A percentile compares a stretch with the other conserved stretches of the same genome.
Evolutionary conservation across 176 grass and related monocot species (phyloP).

Genomic region (Hordeum marinum): DNA sequence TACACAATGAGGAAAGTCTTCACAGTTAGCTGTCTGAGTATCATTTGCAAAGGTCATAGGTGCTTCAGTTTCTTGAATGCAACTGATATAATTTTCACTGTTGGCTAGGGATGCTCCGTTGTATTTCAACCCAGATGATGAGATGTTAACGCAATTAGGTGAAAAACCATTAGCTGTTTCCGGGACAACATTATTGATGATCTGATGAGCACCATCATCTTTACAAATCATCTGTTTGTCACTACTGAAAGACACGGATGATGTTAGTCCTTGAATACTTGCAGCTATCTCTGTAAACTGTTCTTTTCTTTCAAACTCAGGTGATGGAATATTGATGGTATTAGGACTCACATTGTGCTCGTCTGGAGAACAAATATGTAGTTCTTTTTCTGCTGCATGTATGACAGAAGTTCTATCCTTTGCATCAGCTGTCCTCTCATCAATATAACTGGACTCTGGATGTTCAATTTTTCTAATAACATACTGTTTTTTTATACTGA

Average conservation of each 20-base stretch:
- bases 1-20: background rate
- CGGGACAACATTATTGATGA: background rate
- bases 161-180: conserved; percentile 9
- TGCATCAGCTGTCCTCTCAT: background rate
- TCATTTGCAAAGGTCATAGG: background rate
- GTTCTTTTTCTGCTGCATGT: background rate
- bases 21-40: background rate
- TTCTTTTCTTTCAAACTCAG: conserved; percentile 8
- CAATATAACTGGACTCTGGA: background rate
- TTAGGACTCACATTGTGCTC: background rate
- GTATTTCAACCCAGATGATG: background rate
- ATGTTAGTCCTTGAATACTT: conserved; percentile 11
- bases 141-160: background rate
- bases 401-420: background rate
- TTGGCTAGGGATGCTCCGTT: background rate
- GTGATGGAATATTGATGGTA: background rate
- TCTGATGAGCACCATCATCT: background rate
- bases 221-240: background rate
- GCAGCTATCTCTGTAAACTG: background rate
- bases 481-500: background rate
- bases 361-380: background rate
- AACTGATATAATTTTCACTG: conserved; percentile 2
- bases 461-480: conserved; percentile 9
- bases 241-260: background rate
- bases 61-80: background rate